Percentiles rank a stretch among this genome's conserved stretches.
Conservation (phyloP, 1,139 yeast species). For the Diutina sp. region DNA sequence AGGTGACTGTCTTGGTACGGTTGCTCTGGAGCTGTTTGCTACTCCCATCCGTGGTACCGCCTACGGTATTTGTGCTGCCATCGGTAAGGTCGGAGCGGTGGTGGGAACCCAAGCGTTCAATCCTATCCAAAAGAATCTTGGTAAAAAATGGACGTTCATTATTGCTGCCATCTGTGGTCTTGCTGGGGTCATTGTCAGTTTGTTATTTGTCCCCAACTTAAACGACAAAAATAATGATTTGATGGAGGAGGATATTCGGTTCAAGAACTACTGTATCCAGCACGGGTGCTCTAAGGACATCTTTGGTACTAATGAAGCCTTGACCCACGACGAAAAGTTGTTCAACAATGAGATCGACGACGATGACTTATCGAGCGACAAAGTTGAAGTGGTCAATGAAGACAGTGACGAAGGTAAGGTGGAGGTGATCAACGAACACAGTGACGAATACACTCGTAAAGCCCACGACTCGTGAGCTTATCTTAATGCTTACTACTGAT, state of each 20-base stretch:
- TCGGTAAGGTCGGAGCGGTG: slow-evolving; percentile 39
- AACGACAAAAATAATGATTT: slow-evolving; percentile 43
- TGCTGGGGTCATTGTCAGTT: slow-evolving; percentile 46
- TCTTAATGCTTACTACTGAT: no score
- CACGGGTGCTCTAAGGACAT: slow-evolving; percentile 14
- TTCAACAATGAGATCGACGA: neutral
- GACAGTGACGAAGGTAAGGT: slow-evolving; percentile 7
- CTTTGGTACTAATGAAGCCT: slow-evolving; percentile 24
- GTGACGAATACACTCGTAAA: neutral
- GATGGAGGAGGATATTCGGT: slow-evolving; percentile 49
- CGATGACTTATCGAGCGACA: neutral
- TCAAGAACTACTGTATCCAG: slow-evolving; percentile 41
- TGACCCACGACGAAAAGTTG: neutral
- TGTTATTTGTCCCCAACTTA: slow-evolving; percentile 53
- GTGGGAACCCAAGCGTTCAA: slow-evolving; percentile 33
- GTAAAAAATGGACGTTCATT: slow-evolving; percentile 29
- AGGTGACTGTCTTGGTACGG: slow-evolving; percentile 61
- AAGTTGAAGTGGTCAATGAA: slow-evolving; percentile 7
- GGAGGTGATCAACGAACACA: neutral
- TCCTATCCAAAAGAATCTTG: slow-evolving; percentile 23
- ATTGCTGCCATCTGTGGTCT: slow-evolving; percentile 30
- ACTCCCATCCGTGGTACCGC: slow-evolving; percentile 66
- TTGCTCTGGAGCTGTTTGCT: slow-evolving; percentile 58
- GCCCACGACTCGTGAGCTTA: neutral
- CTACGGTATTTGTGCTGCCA: slow-evolving; percentile 35